Conservation (phyloP, 805 yeast species). For the Saturnispora kantuleensis region DNA sequence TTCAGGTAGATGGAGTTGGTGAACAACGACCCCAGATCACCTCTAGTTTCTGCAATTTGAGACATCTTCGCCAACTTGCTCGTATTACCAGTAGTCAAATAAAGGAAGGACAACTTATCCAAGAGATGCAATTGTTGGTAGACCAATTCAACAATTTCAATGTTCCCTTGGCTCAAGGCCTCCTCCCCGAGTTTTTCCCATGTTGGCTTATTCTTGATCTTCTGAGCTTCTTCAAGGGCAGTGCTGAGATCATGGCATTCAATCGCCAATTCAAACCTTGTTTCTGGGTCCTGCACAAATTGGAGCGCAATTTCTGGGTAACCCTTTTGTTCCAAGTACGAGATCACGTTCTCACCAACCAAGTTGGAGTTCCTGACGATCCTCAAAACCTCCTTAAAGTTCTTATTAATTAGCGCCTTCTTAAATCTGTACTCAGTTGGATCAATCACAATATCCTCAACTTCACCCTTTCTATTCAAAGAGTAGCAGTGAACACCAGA, state of each 20-base stretch:
- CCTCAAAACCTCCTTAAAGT: slow-evolving; percentile 85
- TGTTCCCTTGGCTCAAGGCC: slow-evolving; percentile 85
- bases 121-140: slow-evolving; percentile 80
- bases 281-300: slow-evolving; percentile 93
- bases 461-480: slow-evolving; percentile 76
- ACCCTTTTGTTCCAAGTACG: slow-evolving; percentile 88
- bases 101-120: slow-evolving; percentile 84
- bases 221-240: slow-evolving; percentile 83
- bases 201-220: slow-evolving; percentile 51
- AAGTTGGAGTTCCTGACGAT: slow-evolving; percentile 80
- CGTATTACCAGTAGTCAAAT: slow-evolving; percentile 72
- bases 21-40: slow-evolving; percentile 67
- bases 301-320: slow-evolving; percentile 96
- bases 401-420: slow-evolving; percentile 79
- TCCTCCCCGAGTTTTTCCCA: slow-evolving; percentile 83
- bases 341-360: slow-evolving; percentile 96
- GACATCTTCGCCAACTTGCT: slow-evolving; percentile 76
- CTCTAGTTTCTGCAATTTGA: slow-evolving; percentile 79
- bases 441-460: slow-evolving; percentile 70
- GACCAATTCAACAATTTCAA: slow-evolving; percentile 73
- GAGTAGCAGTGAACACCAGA: slow-evolving; percentile 65
- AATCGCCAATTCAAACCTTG: slow-evolving; percentile 89
- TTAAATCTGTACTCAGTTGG: slow-evolving; percentile 97
- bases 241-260: slow-evolving; percentile 84
- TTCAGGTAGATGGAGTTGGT: slow-evolving; percentile 75